Conservation (phyloP, 345 rosid genomes). For the Excoecaria cochinchinensis region DNA sequence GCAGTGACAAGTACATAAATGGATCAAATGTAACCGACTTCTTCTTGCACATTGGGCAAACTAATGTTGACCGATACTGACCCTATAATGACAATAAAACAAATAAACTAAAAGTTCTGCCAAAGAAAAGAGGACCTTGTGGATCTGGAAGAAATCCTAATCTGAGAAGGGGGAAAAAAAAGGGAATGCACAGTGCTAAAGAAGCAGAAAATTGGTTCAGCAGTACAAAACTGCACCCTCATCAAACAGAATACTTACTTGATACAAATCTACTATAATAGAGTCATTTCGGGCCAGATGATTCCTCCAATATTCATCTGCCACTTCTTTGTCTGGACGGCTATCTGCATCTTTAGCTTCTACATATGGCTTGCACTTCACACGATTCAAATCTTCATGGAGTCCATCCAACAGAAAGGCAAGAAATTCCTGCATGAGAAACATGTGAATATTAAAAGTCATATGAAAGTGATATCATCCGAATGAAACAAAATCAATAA, state of each 20-base stretch:
- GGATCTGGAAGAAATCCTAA: not conserved
- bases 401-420: conserved; percentile 35
- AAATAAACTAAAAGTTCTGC: not conserved
- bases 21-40: conserved; percentile 29
- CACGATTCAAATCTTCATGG: conserved; percentile 33
- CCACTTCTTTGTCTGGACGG: conserved; percentile 27
- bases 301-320: conserved; percentile 29
- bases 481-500: not conserved
- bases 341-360: conserved; percentile 24
- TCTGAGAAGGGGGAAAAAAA: not conserved
- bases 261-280: conserved; percentile 30
- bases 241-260: conserved; percentile 15
- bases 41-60: conserved; percentile 23
- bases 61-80: conserved; percentile 23
- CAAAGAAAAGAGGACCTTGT: not conserved
- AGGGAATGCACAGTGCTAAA: not conserved
- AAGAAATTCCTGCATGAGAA: conserved; percentile 25
- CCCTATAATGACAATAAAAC: conserved; percentile 21
- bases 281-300: conserved; percentile 33
- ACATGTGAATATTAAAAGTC: not conserved
- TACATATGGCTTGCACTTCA: conserved; percentile 25
- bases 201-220: not conserved
- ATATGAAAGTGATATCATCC: not conserved
- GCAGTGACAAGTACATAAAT: conserved; percentile 28
- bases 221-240: not conserved